Conservation (phyloP, 2,329 filamentous ascomycete genomes). For the Didymella lethalis region DNA sequence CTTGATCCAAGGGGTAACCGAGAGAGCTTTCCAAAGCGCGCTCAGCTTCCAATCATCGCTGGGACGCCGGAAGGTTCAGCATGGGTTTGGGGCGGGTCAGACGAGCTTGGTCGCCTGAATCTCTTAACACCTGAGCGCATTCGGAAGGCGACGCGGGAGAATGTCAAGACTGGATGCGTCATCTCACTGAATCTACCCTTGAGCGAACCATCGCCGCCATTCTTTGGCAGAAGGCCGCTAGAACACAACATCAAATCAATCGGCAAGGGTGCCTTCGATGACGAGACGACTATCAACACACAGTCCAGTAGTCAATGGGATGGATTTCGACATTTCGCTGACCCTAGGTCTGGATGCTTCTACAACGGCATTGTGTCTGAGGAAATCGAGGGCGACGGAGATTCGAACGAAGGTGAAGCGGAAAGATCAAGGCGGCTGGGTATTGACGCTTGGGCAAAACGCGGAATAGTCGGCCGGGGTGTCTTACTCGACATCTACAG, state of each 20-base stretch:
- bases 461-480: constrained; percentile 63
- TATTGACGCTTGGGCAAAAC: constrained; percentile 57
- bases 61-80: constrained; percentile 17
- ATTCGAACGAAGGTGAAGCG: constrained; percentile 17
- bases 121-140: constrained; percentile 65
- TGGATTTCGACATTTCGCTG: constrained; percentile 48
- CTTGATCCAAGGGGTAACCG: constrained; percentile 30
- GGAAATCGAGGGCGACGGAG: neutral
- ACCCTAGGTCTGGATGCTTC: constrained; percentile 37
- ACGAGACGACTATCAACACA: constrained; percentile 44
- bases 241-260: constrained; percentile 43
- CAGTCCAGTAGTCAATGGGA: constrained; percentile 49
- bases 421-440: constrained; percentile 34
- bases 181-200: constrained; percentile 69
- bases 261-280: constrained; percentile 35
- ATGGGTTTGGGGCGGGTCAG: constrained; percentile 38
- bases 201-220: constrained; percentile 60
- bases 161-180: constrained; percentile 61
- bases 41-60: neutral
- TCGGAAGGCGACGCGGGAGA: constrained; percentile 57
- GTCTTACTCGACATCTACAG: constrained; percentile 57
- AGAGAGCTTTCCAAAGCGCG: constrained; percentile 4
- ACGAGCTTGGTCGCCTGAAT: constrained; percentile 65
- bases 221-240: constrained; percentile 65
- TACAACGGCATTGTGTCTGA: constrained; percentile 42